phyloP scores from a whole-genome alignment of 2,329 filamentous ascomycete genomes.

The Claviceps maximensis region DNA sequence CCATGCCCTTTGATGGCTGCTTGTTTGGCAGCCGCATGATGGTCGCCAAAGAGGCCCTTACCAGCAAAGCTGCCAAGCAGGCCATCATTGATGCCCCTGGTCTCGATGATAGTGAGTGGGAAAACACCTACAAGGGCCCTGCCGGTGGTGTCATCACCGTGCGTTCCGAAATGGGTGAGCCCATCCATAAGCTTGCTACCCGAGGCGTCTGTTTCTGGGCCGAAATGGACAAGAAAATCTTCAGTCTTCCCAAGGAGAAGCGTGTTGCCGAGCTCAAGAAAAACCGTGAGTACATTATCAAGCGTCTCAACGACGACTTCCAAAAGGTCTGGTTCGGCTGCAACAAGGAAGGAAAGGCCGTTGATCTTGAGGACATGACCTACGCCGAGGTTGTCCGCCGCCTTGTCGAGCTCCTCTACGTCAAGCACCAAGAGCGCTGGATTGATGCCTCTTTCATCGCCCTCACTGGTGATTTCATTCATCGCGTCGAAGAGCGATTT shows the following conservation, averaged over 20 bases:
- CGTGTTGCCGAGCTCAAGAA: constrained; percentile 78
- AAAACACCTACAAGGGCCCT: constrained; percentile 82
- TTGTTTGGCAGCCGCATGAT: constrained; percentile 89
- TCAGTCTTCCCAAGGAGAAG: constrained; percentile 90
- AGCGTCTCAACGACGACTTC: constrained; percentile 91
- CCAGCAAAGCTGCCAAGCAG: constrained; percentile 75
- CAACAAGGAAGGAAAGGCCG: constrained; percentile 65
- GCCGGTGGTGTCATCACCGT: constrained; percentile 94
- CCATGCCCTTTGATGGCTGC: constrained; percentile 90
- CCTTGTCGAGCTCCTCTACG: constrained; percentile 81
- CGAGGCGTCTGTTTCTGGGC: constrained; percentile 94
- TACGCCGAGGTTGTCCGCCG: constrained; percentile 78
- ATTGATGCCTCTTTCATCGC: constrained; percentile 74
- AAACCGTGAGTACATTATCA: constrained; percentile 80
- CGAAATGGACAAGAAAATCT: constrained; percentile 98
- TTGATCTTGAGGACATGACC: constrained; percentile 92
- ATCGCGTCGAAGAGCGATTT: constrained; percentile 93
- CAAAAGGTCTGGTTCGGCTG: constrained; percentile 95
- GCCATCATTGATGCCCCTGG: constrained; percentile 79
- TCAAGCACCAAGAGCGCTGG: constrained; percentile 83
- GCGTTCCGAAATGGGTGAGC: constrained; percentile 97
- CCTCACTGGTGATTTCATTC: constrained; percentile 89
- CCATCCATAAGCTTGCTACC: constrained; percentile 96
- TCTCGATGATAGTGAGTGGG: constrained; percentile 73
- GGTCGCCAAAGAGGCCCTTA: constrained; percentile 86